Percentiles rank a stretch among this genome's conserved stretches.
phyloP scores from a whole-genome alignment of 768 basidiomycete species.

The Aureoboletus auriporus region DNA sequence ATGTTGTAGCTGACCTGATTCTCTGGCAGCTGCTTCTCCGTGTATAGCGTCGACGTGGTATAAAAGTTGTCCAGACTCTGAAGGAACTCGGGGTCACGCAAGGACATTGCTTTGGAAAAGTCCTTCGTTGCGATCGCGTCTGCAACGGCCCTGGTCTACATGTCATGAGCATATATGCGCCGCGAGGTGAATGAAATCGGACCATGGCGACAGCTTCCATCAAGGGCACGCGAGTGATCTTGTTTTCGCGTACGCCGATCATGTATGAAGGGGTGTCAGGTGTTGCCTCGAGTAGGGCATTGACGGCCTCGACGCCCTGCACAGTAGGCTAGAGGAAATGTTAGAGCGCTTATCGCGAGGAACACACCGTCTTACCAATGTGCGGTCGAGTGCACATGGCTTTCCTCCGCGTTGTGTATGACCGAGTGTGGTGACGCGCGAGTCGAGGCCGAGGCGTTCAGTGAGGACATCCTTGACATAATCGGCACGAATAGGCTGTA shows the following conservation, averaged over 20 bases:
- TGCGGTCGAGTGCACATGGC: constrained; percentile 91
- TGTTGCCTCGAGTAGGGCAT: constrained; percentile 79
- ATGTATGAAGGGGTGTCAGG: constrained; percentile 94
- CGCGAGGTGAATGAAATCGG: neutral
- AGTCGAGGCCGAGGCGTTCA: constrained; percentile 86
- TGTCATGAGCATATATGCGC: constrained; percentile 5
- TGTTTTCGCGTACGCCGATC: constrained; percentile 95
- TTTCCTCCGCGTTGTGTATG: constrained; percentile 95
- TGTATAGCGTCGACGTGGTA: constrained; percentile 61
- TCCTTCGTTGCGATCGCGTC: constrained; percentile 77
- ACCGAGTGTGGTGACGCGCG: constrained; percentile 93
- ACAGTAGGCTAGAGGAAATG: constrained; percentile 70
- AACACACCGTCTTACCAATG: constrained; percentile 56
- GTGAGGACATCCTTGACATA: constrained; percentile 88
- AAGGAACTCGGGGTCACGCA: constrained; percentile 88
- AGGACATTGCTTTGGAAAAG: constrained; percentile 81
- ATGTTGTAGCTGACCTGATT: constrained; percentile 34
- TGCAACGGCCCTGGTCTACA: constrained; percentile 81
- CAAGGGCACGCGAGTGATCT: constrained; percentile 86
- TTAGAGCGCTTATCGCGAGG: neutral
- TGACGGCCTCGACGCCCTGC: constrained; percentile 93
- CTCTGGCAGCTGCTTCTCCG: constrained; percentile 48
- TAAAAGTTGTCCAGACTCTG: constrained; percentile 87
- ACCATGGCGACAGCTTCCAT: constrained; percentile 93
- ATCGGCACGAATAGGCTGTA: constrained; percentile 90